Evolutionary conservation across 2,329 filamentous ascomycete genomes (phyloP).

Genomic region (Paecilomyces variotii): DNA sequence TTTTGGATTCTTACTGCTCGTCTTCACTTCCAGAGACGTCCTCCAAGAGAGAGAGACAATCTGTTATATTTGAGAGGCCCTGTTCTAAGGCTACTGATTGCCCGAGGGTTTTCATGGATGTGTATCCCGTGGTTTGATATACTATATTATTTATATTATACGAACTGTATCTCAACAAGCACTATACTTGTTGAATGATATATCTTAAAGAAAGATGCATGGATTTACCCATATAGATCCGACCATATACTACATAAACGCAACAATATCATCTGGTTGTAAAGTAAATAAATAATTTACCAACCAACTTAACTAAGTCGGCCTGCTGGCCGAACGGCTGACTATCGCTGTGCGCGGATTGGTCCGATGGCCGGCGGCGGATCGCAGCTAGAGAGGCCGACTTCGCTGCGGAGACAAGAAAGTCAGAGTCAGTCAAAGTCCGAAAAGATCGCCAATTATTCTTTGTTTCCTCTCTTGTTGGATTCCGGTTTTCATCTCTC

Average conservation of each 20-base stretch:
- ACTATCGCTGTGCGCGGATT: constrained; percentile 1
- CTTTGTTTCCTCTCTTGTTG: not conserved
- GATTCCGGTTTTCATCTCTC: not conserved
- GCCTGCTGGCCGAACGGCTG: not conserved
- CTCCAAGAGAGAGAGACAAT: not conserved
- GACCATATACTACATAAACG: not conserved
- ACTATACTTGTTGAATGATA: no score
- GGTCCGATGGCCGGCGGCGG: not conserved
- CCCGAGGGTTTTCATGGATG: not conserved
- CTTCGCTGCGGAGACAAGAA: constrained; percentile 2
- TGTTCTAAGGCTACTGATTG: not conserved
- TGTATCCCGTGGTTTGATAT: not conserved
- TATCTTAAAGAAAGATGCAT: no score
- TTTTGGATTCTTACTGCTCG: not conserved
- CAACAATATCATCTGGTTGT: not conserved
- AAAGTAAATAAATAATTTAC: not conserved
- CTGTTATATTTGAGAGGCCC: not conserved
- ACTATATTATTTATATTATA: no score
- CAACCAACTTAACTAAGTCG: not conserved
- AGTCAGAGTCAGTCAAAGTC: not conserved
- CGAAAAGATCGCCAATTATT: not conserved
- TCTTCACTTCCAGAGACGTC: not conserved
- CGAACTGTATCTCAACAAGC: not conserved
- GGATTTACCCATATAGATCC: not conserved
- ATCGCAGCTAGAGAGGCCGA: not conserved